Conservation (phyloP, 2,329 filamentous ascomycete species). For the Aureobasidium sp. region DNA sequence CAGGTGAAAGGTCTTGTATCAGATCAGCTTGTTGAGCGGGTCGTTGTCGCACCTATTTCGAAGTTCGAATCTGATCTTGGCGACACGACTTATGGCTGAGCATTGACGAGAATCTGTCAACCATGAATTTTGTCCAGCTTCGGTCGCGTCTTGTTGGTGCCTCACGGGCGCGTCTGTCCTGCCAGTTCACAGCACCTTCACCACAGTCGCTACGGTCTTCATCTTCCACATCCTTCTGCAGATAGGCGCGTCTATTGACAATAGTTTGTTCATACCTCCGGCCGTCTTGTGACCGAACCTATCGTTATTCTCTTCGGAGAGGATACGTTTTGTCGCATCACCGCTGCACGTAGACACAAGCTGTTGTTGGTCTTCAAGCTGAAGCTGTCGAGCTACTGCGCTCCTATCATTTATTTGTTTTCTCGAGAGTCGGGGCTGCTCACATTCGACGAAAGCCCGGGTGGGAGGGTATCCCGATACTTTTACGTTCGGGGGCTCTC, state of each 20-base stretch:
- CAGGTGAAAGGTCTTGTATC: neutral
- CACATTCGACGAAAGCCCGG: neutral
- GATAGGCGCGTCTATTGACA: neutral
- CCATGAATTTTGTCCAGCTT: neutral
- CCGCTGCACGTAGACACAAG: neutral
- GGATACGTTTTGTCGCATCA: conserved; percentile 5
- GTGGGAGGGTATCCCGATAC: conserved; percentile 3
- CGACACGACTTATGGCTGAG: neutral
- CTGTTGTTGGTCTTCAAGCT: neutral
- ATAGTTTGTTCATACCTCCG: neutral
- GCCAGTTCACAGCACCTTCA: neutral
- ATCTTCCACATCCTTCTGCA: neutral
- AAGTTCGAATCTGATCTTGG: neutral
- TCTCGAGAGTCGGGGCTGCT: conserved; percentile 1
- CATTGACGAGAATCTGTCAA: too few relatives aligned
- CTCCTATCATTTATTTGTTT: neutral
- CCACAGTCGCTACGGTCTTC: neutral
- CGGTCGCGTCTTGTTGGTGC: neutral
- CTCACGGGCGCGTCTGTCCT: neutral
- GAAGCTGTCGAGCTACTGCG: neutral
- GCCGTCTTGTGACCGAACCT: conserved; percentile 3
- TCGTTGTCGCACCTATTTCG: neutral
- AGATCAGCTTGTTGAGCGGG: neutral
- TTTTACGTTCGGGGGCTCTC: neutral
- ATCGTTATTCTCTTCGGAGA: conserved; percentile 1